Evolutionary conservation across 805 yeast species (phyloP).

Genomic region (Saturnispora serradocipensis): DNA sequence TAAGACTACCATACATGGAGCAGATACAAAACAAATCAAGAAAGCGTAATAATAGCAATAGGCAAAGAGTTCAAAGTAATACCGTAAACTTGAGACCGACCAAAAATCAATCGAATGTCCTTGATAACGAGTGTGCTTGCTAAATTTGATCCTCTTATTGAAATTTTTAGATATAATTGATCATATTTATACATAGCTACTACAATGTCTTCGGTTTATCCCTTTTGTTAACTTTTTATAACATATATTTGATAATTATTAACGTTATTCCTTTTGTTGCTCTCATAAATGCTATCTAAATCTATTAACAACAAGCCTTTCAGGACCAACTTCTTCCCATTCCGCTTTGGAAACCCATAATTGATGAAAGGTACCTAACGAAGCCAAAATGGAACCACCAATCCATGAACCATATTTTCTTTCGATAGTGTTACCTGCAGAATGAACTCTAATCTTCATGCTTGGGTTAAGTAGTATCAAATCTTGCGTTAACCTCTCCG

Average conservation of each 20-base stretch:
- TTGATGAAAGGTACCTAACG: constrained; percentile 91
- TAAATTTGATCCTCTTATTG: not conserved
- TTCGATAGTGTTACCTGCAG: constrained; percentile 70
- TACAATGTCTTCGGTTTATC: not conserved
- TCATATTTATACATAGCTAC: not conserved
- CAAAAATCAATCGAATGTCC: constrained; percentile 21
- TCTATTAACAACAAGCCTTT: constrained; percentile 68
- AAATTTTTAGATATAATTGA: not conserved
- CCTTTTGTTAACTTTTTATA: not conserved
- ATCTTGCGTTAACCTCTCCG: constrained; percentile 67
- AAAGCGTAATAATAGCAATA: not conserved
- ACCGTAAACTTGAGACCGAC: constrained; percentile 22
- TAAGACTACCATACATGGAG: constrained; percentile 31
- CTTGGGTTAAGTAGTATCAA: constrained; percentile 68
- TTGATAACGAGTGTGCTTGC: constrained; percentile 28
- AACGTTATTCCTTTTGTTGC: not conserved
- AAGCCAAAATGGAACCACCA: constrained; percentile 82
- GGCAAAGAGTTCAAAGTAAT: constrained; percentile 12
- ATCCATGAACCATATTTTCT: constrained; percentile 81
- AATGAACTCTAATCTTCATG: constrained; percentile 71
- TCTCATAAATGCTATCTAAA: constrained; percentile 44
- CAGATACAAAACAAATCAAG: constrained; percentile 10
- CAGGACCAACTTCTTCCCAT: constrained; percentile 81
- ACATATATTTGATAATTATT: not conserved
- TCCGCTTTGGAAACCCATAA: constrained; percentile 86